A percentile compares a stretch with the other conserved stretches of the same genome.
Conservation (phyloP, 1,139 yeast species). For the Maudiozyma humilis region DNA sequence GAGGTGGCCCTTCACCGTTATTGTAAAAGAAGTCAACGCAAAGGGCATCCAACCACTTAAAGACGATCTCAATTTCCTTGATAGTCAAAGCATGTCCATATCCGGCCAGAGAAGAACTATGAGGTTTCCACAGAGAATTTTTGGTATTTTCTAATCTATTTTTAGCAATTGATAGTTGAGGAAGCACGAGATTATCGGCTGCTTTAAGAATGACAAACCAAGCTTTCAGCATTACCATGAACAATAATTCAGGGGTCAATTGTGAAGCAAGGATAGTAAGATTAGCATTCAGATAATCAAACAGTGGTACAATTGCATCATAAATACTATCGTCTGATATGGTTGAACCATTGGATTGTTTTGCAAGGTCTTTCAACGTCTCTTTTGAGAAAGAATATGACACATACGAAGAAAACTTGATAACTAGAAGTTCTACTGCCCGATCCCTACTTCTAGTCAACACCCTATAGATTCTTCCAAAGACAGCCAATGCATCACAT, state of each 20-base stretch:
- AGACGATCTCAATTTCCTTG: constrained; percentile 60
- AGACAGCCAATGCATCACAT: constrained; percentile 65
- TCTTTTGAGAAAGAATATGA: constrained; percentile 39
- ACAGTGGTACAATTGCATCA: constrained; percentile 65
- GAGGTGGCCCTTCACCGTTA: constrained; percentile 74
- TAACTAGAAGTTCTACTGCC: constrained; percentile 58
- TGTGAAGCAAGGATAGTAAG: constrained; percentile 58
- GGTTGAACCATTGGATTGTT: constrained; percentile 25
- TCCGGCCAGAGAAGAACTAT: constrained; percentile 34
- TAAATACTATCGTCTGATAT: constrained; percentile 50
- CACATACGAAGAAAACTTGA: constrained; percentile 45
- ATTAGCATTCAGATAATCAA: constrained; percentile 65
- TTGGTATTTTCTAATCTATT: constrained; percentile 27
- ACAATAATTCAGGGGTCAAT: constrained; percentile 49
- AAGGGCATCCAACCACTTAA: constrained; percentile 61
- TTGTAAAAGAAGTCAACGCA: constrained; percentile 70
- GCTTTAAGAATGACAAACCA: constrained; percentile 62
- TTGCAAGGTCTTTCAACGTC: constrained; percentile 31
- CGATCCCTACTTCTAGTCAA: constrained; percentile 55
- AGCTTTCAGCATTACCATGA: constrained; percentile 65
- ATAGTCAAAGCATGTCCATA: constrained; percentile 49
- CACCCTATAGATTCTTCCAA: constrained; percentile 68
- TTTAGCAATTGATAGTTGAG: constrained; percentile 56
- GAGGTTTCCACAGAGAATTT: constrained; percentile 37
- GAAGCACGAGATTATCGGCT: constrained; percentile 63